A percentile compares a stretch with the other conserved stretches of the same genome.
These are phyloP conservation scores for Begonia loranthoides DNA, from an alignment of 306 rosid species.

Conservation along the genomic window DNA sequence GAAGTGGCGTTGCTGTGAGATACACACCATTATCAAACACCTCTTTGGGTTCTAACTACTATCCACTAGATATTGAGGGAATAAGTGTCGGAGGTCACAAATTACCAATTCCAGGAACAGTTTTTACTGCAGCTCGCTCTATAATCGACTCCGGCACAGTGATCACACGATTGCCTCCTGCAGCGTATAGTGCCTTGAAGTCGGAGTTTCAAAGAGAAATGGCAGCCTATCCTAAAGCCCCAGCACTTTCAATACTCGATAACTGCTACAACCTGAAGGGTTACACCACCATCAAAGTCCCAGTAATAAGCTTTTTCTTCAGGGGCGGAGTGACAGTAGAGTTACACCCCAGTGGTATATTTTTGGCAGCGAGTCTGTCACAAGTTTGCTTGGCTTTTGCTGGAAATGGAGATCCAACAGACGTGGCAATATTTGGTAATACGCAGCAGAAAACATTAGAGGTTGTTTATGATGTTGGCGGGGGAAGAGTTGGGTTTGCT, in stretches of 20 bases:
- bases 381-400: slow-evolving; percentile 68
- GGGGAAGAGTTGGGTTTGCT: slow-evolving; percentile 45
- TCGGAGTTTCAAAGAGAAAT: slow-evolving; percentile 21
- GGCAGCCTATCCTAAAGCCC: slow-evolving; percentile 23
- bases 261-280: slow-evolving; percentile 50
- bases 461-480: slow-evolving; percentile 54
- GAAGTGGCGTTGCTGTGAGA: slow-evolving; percentile 6
- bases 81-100: slow-evolving; percentile 23
- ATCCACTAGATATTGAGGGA: slow-evolving; percentile 29
- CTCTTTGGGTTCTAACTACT: slow-evolving; percentile 19
- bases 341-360: slow-evolving; percentile 12
- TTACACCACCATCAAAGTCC: neutral
- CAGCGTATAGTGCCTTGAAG: slow-evolving; percentile 31
- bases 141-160: slow-evolving; percentile 76
- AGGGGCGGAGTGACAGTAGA: slow-evolving; percentile 20
- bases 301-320: slow-evolving; percentile 28
- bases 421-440: slow-evolving; percentile 43
- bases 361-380: slow-evolving; percentile 8
- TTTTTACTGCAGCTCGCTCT: slow-evolving; percentile 29
- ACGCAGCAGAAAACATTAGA: slow-evolving; percentile 49
- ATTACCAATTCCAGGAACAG: slow-evolving; percentile 22
- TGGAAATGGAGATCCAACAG: slow-evolving; percentile 19
- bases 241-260: slow-evolving; percentile 27
- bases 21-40: slow-evolving; percentile 36
- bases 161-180: slow-evolving; percentile 43